Conservation (phyloP, 1,284 basidiomycete genomes). For the Cystobasidium pallidum region DNA sequence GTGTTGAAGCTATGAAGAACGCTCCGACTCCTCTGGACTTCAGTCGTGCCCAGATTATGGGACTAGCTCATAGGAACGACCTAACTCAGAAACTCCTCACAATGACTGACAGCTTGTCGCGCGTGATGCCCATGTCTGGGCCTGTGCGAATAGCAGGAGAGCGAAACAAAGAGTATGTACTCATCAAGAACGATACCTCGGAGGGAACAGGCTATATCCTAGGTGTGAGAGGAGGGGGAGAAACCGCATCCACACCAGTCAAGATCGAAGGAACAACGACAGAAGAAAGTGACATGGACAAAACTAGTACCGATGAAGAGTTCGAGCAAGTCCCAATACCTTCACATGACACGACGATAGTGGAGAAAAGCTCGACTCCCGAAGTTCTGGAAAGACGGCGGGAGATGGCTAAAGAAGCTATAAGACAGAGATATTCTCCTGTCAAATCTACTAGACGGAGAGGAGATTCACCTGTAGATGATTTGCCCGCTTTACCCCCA, state of each 20-base stretch:
- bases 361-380: conserved; percentile 23
- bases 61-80: conserved; percentile 83
- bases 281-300: conserved; percentile 49
- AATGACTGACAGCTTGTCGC: conserved; percentile 90
- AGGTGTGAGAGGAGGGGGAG: conserved; percentile 77
- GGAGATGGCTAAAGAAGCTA: conserved; percentile 45
- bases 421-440: conserved; percentile 43
- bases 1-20: conserved; percentile 84
- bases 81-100: conserved; percentile 92
- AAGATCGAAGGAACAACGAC: conserved; percentile 65
- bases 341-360: background rate
- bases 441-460: conserved; percentile 19
- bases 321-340: conserved; percentile 46
- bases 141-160: conserved; percentile 85
- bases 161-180: conserved; percentile 87
- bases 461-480: conserved; percentile 37
- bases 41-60: conserved; percentile 89
- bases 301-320: conserved; percentile 48
- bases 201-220: conserved; percentile 89
- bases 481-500: conserved; percentile 31
- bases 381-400: conserved; percentile 21
- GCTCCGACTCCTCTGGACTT: conserved; percentile 90
- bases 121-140: conserved; percentile 67
- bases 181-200: conserved; percentile 81
- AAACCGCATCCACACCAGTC: conserved; percentile 72